phyloP scores from a whole-genome alignment of 306 rosid species.

The Prunus campanulata region DNA sequence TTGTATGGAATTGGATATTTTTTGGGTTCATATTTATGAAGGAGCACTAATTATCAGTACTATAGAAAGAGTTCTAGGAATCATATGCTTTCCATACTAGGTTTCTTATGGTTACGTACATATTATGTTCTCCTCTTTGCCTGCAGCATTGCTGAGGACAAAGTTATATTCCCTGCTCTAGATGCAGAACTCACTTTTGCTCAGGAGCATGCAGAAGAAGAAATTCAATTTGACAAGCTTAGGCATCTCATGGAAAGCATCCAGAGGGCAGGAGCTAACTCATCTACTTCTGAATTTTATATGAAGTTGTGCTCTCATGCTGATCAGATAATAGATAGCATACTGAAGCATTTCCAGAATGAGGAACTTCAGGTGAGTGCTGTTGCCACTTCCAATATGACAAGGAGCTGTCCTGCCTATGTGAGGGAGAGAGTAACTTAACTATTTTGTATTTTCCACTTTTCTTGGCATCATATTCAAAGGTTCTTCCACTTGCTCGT shows the following conservation, averaged over 20 bases:
- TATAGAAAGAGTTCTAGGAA: neutral
- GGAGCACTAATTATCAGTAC: neutral
- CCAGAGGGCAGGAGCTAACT: conserved; percentile 74
- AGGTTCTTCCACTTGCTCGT: conserved; percentile 93
- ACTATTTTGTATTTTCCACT: neutral
- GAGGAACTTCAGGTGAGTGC: conserved; percentile 88
- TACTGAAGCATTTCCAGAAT: conserved; percentile 70
- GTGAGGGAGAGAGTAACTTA: neutral
- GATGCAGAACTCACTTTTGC: conserved; percentile 72
- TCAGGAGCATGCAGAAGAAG: conserved; percentile 85
- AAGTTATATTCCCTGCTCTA: conserved; percentile 85
- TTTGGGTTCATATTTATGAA: neutral
- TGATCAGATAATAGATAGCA: conserved; percentile 81
- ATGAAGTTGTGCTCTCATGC: conserved; percentile 78
- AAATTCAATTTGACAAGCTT: conserved; percentile 79
- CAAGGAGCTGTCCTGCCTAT: conserved; percentile 4
- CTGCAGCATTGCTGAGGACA: conserved; percentile 91
- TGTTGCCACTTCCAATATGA: conserved; percentile 19
- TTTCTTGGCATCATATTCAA: conserved; percentile 3
- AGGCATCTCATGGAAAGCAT: conserved; percentile 74
- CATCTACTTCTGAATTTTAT: conserved; percentile 66
- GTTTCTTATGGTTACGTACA: neutral
- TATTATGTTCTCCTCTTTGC: conserved; percentile 14
- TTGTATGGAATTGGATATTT: neutral
- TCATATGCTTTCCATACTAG: neutral